These are phyloP conservation scores for Russula sp. DNA, from an alignment of 768 basidiomycete species.

Conservation along the genomic window DNA sequence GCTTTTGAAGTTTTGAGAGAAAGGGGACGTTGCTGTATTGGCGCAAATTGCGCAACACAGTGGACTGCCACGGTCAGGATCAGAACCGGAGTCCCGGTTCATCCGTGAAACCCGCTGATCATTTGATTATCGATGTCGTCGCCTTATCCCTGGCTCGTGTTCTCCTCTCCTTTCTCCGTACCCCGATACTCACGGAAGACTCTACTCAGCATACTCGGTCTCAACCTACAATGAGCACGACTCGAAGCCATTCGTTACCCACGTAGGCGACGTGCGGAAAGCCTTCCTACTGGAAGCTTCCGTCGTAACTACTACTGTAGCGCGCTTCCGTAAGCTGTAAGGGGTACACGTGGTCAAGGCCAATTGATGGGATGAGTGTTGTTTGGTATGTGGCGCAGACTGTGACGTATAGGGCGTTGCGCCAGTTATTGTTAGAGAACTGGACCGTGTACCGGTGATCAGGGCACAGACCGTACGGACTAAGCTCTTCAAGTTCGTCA, in stretches of 20 bases:
- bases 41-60: background rate
- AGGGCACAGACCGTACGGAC: background rate
- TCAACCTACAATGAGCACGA: background rate
- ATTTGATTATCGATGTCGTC: background rate
- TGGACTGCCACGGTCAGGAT: background rate
- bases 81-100: constrained; percentile 5
- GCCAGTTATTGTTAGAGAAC: background rate
- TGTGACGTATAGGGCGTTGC: background rate
- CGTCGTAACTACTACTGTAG: background rate
- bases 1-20: background rate
- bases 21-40: background rate
- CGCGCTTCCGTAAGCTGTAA: background rate
- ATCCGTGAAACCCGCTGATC: constrained; percentile 8
- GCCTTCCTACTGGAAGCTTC: background rate
- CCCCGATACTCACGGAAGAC: background rate
- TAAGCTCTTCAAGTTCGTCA: background rate
- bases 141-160: constrained; percentile 10
- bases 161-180: background rate
- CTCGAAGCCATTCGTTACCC: background rate
- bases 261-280: background rate
- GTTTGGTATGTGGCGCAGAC: constrained; percentile 5
- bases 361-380: background rate
- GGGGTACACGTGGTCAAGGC: background rate
- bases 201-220: background rate
- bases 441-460: background rate